Evolutionary conservation across 208 protist genomes (phyloP).

Genomic region (Leishmania aethiopica): DNA sequence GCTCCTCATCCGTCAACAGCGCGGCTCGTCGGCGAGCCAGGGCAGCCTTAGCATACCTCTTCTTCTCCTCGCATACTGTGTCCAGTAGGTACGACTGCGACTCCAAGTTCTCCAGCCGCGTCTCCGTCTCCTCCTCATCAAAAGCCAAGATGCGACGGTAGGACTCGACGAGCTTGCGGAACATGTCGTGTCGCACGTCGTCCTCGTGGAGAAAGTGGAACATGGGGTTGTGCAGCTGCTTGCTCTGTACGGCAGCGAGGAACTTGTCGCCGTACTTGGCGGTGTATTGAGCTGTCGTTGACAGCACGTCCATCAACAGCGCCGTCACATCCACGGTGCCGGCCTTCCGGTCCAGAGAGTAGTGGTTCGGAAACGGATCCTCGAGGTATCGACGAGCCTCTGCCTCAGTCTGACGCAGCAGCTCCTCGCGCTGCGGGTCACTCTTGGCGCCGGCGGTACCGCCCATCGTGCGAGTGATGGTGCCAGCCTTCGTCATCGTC

Average conservation of each 20-base stretch:
- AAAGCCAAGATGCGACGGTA: conserved; percentile 75
- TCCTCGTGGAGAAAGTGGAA: conserved; percentile 79
- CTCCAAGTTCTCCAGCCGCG: conserved; percentile 61
- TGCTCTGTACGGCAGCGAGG: conserved; percentile 52
- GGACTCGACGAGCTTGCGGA: conserved; percentile 76
- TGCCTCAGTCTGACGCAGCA: conserved; percentile 68
- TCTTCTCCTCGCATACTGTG: conserved; percentile 73
- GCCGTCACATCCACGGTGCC: conserved; percentile 75
- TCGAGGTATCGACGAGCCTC: conserved; percentile 77
- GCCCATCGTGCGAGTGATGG: conserved; percentile 66
- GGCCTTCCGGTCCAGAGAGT: conserved; percentile 63
- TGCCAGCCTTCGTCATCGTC: conserved; percentile 30
- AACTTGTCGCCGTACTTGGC: conserved; percentile 89
- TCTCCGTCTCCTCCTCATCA: conserved; percentile 74
- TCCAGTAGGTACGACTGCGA: conserved; percentile 56
- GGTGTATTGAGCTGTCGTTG: conserved; percentile 81
- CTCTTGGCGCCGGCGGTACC: conserved; percentile 49
- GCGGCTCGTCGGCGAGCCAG: conserved; percentile 81
- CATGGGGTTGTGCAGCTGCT: conserved; percentile 65
- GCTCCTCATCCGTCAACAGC: conserved; percentile 84
- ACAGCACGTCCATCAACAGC: conserved; percentile 73
- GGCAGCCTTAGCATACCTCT: conserved; percentile 70
- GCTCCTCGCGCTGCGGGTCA: conserved; percentile 66
- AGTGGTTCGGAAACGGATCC: conserved; percentile 80
- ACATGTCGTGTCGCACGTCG: conserved; percentile 76